Base-by-base conservation (phyloP, 805 yeast species). In the Zygosaccharomyces rouxii region DNA sequence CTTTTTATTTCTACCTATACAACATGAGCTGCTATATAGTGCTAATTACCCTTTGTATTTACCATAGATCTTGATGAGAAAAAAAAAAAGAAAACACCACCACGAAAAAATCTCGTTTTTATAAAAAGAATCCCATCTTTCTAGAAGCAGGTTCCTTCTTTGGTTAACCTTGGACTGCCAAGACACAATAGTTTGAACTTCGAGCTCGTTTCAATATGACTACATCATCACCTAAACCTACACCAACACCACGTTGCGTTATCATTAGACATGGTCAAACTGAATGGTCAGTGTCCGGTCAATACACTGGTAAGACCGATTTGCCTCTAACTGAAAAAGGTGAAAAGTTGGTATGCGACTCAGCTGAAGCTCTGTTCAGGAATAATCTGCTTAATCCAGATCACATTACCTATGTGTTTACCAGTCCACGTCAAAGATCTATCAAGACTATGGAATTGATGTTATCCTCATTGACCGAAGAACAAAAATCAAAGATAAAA, bases 251-350 rank as follows among this genome's bases (percentile, higher is more conserved):
- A 26, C 76, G 90, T 66, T 77, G 84, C 44, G 75, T 84, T 22
- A 79, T 84, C 55, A 77, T 84, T 43, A 88, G 94, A 64, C 94
- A 86, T 57, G 92, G 92, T 25, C 96, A 90, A 71, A 90, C 98
- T 2, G 95, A 84, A 67, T 90, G 98, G 98, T 90, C 97, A 40
- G 83, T 86, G 60, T 77, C 89, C 2, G 98, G 98, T 22, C 96
- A 88, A 65, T 84, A 87, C 70, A 92, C 98, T 3, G 88, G 97
- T 2, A 55, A 73, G 38, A 92, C 98, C 1, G 97, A 92, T 58
- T 63, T 92, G 14, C 81, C 81, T 7, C 76, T 92, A 61, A 88
- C 97, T 1, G 75, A 72, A 2, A 83, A 79, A 57, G 98, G 97
- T 43, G 86, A 80, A 11, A 71, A 72, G 31, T 94, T 89, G 62